Evolutionary conservation across 352 stramenopile genomes (phyloP).

Genomic region (Pythium dissotocum): DNA sequence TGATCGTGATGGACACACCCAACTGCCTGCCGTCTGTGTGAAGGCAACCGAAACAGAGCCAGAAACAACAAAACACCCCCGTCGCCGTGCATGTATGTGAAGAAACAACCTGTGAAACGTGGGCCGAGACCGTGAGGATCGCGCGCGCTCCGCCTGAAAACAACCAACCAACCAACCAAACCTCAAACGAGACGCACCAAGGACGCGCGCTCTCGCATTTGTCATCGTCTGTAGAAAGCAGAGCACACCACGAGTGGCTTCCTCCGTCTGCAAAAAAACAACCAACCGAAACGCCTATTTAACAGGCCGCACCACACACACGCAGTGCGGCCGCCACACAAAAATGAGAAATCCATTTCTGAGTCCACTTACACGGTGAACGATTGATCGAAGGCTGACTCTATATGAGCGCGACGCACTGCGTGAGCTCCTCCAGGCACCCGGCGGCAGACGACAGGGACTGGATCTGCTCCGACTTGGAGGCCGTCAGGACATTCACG

Average conservation of each 20-base stretch:
- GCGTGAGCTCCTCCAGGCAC: constrained; percentile 54
- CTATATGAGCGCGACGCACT: constrained; percentile 27
- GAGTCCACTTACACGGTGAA: not conserved
- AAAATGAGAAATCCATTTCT: constrained; percentile 10
- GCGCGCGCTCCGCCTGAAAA: not conserved
- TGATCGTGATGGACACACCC: constrained; percentile 3
- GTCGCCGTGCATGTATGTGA: not conserved
- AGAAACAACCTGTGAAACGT: constrained; percentile 3
- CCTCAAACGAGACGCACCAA: not conserved
- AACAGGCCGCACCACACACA: constrained; percentile 7
- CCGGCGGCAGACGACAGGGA: constrained; percentile 42
- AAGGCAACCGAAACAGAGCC: not conserved
- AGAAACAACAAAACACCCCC: not conserved
- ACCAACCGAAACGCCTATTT: constrained; percentile 21
- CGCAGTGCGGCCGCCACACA: not conserved
- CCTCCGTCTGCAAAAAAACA: not conserved
- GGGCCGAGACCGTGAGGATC: not conserved
- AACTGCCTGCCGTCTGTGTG: too few relatives aligned
- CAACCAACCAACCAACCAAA: not conserved
- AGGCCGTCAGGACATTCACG: constrained; percentile 51
- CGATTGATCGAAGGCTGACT: not conserved
- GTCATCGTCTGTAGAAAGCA: constrained; percentile 2
- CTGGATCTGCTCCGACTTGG: constrained; percentile 45
- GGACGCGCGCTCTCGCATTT: not conserved
- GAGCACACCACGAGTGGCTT: not conserved